A percentile compares a stretch with the other conserved stretches of the same genome.
Evolutionary conservation across 305 asterid species (phyloP).

Genomic region (Caryopteris hybrid): DNA sequence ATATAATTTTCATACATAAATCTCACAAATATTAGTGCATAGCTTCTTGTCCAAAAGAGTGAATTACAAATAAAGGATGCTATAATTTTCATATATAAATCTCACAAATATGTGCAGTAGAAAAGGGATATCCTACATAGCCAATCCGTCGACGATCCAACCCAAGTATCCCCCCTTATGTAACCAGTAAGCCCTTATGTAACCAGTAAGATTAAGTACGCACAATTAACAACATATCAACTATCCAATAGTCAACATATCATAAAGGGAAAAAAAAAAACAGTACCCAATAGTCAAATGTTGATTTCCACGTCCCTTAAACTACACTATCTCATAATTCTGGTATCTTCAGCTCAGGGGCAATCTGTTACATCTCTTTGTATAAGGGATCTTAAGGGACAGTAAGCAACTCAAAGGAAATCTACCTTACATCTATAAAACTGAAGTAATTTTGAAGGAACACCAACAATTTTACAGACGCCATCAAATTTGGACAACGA

Average conservation of each 20-base stretch:
- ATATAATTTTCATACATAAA: neutral
- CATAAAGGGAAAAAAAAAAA: neutral
- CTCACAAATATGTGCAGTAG: neutral
- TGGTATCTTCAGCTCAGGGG: neutral
- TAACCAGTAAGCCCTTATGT: neutral
- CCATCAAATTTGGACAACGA: neutral
- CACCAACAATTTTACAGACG: neutral
- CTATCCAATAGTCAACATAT: neutral
- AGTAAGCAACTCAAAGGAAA: neutral
- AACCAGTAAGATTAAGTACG: neutral
- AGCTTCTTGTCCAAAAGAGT: neutral
- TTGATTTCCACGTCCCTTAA: constrained; percentile 8
- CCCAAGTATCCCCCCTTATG: neutral
- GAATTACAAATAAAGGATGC: neutral
- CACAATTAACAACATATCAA: neutral
- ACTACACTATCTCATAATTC: neutral
- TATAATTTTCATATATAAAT: neutral
- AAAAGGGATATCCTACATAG: neutral
- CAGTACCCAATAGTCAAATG: constrained; percentile 1
- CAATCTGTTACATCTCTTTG: neutral
- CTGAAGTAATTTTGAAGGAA: neutral
- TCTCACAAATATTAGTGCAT: neutral
- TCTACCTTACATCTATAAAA: neutral
- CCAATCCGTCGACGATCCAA: neutral
- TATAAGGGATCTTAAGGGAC: neutral